phyloP scores from a whole-genome alignment of 1,284 basidiomycete genomes.

The Cutaneotrichosporon mucoides region DNA sequence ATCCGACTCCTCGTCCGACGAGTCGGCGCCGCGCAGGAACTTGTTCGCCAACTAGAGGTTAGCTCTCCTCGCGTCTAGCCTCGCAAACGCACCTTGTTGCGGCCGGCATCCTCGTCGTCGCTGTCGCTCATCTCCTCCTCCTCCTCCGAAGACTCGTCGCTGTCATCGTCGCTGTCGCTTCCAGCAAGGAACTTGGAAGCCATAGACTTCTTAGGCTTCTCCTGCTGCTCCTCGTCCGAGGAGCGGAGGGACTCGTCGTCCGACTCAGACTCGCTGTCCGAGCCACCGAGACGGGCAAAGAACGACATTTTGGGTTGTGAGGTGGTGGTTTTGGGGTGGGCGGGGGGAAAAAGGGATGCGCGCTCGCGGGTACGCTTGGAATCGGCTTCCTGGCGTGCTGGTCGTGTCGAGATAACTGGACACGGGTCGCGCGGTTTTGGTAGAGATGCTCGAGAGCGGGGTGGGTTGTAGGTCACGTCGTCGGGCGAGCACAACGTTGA shows the following conservation, averaged over 20 bases:
- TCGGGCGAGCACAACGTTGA: not conserved
- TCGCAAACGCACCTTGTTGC: not conserved
- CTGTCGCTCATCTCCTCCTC: conserved; percentile 37
- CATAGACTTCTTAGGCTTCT: conserved; percentile 21
- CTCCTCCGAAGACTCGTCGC: conserved; percentile 24
- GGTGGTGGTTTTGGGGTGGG: not conserved
- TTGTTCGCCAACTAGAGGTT: conserved; percentile 28
- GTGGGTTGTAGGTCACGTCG: not conserved
- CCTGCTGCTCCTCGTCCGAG: conserved; percentile 37
- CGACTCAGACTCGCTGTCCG: conserved; percentile 38
- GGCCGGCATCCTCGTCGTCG: conserved; percentile 32
- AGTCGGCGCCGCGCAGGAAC: conserved; percentile 46
- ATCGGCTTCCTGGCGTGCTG: not conserved
- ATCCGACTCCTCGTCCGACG: conserved; percentile 43
- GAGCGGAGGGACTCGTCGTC: conserved; percentile 47
- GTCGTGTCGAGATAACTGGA: not conserved
- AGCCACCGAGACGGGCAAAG: conserved; percentile 42
- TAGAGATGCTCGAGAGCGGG: not conserved
- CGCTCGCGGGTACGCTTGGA: conserved; percentile 1
- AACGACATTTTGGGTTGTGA: conserved; percentile 20
- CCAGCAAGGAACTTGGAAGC: conserved; percentile 40
- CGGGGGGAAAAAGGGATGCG: not conserved
- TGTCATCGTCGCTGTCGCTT: conserved; percentile 24
- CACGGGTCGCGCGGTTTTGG: conserved; percentile 7
- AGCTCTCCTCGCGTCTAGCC: not conserved